Conservation (phyloP, 352 stramenopile genomes). For the Thalassiosira sp. region DNA sequence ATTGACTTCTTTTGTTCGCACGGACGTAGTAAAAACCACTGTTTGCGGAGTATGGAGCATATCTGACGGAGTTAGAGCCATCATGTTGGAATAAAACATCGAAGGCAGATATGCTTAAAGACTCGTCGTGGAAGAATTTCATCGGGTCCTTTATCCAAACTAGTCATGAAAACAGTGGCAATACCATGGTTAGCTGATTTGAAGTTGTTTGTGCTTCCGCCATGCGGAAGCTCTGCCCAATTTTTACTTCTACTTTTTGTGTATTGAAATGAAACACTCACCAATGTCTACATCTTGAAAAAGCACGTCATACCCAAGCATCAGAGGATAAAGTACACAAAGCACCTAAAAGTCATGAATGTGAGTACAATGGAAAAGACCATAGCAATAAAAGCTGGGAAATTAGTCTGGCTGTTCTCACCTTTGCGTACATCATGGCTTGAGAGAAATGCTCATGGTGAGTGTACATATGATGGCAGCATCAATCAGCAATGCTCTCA, state of each 20-base stretch:
- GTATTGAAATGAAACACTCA: too few relatives aligned
- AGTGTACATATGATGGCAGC: background rate
- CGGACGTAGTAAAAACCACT: conserved; percentile 83
- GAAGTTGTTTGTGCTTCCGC: too few relatives aligned
- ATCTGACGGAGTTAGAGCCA: conserved; percentile 63
- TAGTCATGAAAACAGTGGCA: too few relatives aligned
- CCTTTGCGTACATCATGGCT: conserved; percentile 84
- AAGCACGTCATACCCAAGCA: conserved; percentile 64
- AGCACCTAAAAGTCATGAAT: conserved; percentile 44
- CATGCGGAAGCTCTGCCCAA: too few relatives aligned
- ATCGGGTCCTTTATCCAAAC: conserved; percentile 56
- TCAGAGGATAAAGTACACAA: conserved; percentile 53
- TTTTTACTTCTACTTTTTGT: too few relatives aligned
- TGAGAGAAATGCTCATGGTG: background rate
- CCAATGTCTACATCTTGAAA: conserved; percentile 70
- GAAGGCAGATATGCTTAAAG: conserved; percentile 57
- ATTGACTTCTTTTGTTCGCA: conserved; percentile 67
- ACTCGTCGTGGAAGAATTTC: conserved; percentile 67
- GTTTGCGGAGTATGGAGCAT: conserved; percentile 78
- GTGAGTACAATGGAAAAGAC: background rate
- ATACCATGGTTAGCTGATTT: too few relatives aligned
- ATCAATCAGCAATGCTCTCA: background rate
- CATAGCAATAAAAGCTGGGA: background rate
- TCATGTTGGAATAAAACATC: conserved; percentile 84
- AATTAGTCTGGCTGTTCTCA: conserved; percentile 20